These are phyloP conservation scores for Parasarocladium wereldwijsianum DNA, from an alignment of 2,329 filamentous ascomycete genomes.

Conservation along the genomic window DNA sequence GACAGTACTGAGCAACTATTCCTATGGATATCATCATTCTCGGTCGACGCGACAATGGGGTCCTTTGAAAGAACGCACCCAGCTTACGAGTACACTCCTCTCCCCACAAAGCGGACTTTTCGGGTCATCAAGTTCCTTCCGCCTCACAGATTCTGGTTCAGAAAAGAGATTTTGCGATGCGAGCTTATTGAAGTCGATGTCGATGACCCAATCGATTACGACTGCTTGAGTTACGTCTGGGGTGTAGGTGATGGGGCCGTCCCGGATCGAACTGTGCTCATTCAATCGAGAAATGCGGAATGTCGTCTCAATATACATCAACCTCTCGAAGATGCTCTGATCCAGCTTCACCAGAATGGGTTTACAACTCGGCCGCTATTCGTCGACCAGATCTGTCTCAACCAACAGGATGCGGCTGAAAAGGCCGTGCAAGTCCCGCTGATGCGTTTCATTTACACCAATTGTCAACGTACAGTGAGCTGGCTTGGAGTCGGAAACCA, in stretches of 20 bases:
- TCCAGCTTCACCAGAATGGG: background rate
- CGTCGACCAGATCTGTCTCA: conserved; percentile 10
- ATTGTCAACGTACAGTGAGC: conserved; percentile 7
- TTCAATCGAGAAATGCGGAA: background rate
- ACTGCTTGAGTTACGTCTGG: conserved; percentile 2
- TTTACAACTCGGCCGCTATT: conserved; percentile 4
- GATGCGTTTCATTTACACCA: conserved; percentile 8
- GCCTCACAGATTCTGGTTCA: background rate
- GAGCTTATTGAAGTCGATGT: conserved; percentile 1
- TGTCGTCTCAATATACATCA: conserved; percentile 1
- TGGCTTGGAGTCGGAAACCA: conserved; percentile 7
- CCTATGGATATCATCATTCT: too few relatives aligned
- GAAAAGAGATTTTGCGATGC: background rate
- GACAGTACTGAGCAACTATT: too few relatives aligned
- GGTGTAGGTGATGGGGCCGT: background rate
- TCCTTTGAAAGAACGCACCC: too few relatives aligned
- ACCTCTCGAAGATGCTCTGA: background rate
- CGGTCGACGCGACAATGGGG: too few relatives aligned
- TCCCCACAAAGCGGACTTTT: conserved; percentile 1
- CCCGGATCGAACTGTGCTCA: background rate
- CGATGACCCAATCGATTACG: background rate
- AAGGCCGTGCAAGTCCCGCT: conserved; percentile 7
- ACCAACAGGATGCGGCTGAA: conserved; percentile 7
- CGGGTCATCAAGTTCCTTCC: conserved; percentile 1
- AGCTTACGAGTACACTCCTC: background rate